Evolutionary conservation across 1,139 yeast genomes (phyloP).

Genomic region (Saccharomycopsis hybrid): DNA sequence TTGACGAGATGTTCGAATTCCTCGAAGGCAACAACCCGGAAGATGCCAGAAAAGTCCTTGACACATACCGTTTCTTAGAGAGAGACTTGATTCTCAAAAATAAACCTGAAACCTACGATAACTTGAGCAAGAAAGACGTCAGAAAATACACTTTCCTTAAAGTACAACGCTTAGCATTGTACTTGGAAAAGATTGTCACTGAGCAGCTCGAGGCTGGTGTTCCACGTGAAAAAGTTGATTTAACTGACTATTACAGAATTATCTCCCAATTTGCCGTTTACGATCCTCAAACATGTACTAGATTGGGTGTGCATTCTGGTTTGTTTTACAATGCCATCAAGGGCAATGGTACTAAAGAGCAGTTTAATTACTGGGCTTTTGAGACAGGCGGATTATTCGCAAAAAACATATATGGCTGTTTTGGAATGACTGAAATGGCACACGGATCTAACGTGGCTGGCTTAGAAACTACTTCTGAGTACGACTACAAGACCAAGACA

Average conservation of each 20-base stretch:
- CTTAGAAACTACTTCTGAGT: constrained; percentile 86
- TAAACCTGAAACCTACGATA: constrained; percentile 16
- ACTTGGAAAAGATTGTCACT: constrained; percentile 6
- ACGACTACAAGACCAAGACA: constrained; percentile 56
- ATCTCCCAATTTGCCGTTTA: constrained; percentile 37
- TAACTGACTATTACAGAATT: constrained; percentile 31
- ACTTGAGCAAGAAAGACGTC: constrained; percentile 10
- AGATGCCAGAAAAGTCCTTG: constrained; percentile 4
- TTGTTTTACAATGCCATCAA: constrained; percentile 61
- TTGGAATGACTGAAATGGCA: constrained; percentile 90
- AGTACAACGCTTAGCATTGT: constrained; percentile 15
- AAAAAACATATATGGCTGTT: constrained; percentile 77
- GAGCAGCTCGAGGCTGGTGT: constrained; percentile 12
- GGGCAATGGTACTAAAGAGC: constrained; percentile 65
- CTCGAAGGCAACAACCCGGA: constrained; percentile 18
- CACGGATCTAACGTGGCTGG: constrained; percentile 95
- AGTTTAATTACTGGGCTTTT: constrained; percentile 61
- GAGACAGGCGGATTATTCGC: constrained; percentile 63
- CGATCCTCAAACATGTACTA: constrained; percentile 60
- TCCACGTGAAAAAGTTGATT: constrained; percentile 13
- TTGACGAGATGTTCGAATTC: constrained; percentile 18
- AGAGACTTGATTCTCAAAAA: constrained; percentile 17
- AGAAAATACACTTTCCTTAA: constrained; percentile 17
- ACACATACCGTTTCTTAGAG: constrained; percentile 14
- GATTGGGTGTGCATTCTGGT: constrained; percentile 67